Conservation (phyloP, 345 rosid species). For the Bruguiera sexangula region DNA sequence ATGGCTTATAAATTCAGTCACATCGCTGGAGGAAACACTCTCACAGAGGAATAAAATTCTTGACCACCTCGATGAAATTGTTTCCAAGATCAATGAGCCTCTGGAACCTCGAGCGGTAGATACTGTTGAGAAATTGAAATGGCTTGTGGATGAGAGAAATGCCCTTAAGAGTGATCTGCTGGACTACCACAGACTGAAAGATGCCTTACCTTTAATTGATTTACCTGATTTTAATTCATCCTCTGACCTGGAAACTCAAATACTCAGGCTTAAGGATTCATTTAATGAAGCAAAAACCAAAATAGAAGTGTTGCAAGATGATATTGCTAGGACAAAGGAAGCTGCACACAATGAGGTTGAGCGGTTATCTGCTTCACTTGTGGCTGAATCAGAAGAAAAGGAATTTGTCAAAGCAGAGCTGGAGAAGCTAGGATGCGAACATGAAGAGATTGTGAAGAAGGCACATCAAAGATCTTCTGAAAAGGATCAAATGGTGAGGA, state of each 20-base stretch:
- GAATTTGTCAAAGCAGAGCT: constrained; percentile 45
- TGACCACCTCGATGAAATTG: constrained; percentile 18
- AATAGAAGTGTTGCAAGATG: constrained; percentile 44
- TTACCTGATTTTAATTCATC: constrained; percentile 52
- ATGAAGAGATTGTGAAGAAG: constrained; percentile 44
- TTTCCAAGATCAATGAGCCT: constrained; percentile 16
- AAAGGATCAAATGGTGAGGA: constrained; percentile 51
- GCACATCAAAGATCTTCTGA: constrained; percentile 41
- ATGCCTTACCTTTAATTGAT: constrained; percentile 49
- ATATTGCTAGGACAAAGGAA: constrained; percentile 42
- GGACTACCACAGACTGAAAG: constrained; percentile 60
- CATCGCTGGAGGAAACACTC: constrained; percentile 20
- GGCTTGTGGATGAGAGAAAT: constrained; percentile 64
- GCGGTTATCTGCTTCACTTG: constrained; percentile 50
- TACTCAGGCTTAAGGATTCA: constrained; percentile 69
- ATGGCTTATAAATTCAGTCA: constrained; percentile 22
- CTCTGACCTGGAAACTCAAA: constrained; percentile 54
- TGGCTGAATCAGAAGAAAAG: constrained; percentile 64
- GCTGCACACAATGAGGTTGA: constrained; percentile 48
- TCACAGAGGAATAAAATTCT: constrained; percentile 14
- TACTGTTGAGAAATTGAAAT: constrained; percentile 19
- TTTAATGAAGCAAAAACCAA: constrained; percentile 48
- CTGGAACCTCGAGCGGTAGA: constrained; percentile 15
- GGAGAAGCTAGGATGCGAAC: constrained; percentile 34
- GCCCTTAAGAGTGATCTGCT: constrained; percentile 39